phyloP scores from a whole-genome alignment of 805 yeast species.

The Ogataea saltuana region DNA sequence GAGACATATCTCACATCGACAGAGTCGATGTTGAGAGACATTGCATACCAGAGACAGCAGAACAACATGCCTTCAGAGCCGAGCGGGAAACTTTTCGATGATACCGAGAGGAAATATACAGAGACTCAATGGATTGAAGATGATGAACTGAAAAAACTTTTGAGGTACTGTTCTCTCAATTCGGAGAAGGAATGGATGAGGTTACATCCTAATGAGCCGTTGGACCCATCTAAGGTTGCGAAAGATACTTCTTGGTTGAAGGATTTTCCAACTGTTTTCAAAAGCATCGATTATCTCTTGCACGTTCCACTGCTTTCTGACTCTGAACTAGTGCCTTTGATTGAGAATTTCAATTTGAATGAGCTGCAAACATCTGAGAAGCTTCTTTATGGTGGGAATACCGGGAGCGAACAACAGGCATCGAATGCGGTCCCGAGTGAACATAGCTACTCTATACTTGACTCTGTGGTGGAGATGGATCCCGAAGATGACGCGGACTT shows the following conservation, averaged over 20 bases:
- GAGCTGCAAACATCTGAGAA: constrained; percentile 15
- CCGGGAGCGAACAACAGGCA: background rate
- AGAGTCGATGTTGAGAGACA: constrained; percentile 59
- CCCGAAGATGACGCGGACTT: constrained; percentile 13
- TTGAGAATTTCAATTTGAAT: constrained; percentile 6
- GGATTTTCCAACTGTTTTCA: constrained; percentile 35
- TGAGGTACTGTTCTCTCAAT: constrained; percentile 30
- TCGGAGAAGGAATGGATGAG: constrained; percentile 28
- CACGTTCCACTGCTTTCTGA: constrained; percentile 12
- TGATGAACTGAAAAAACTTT: constrained; percentile 37
- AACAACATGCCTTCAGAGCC: constrained; percentile 38
- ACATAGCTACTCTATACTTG: constrained; percentile 8
- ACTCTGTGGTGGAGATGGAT: constrained; percentile 14
- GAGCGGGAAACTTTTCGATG: constrained; percentile 29
- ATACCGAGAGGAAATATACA: constrained; percentile 25
- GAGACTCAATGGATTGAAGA: constrained; percentile 44
- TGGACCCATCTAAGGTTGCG: constrained; percentile 23
- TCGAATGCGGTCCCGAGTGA: background rate
- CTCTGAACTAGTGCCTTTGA: constrained; percentile 7
- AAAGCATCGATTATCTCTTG: constrained; percentile 24
- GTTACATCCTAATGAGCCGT: constrained; percentile 10
- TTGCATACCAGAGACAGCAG: constrained; percentile 48
- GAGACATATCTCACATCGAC: constrained; percentile 46
- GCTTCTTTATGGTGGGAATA: constrained; percentile 12
- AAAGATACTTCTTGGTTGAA: constrained; percentile 26